A percentile compares a stretch with the other conserved stretches of the same genome.
Evolutionary conservation across 1,284 basidiomycete genomes (phyloP).

Genomic region (Microbotryomycetes sp.): DNA sequence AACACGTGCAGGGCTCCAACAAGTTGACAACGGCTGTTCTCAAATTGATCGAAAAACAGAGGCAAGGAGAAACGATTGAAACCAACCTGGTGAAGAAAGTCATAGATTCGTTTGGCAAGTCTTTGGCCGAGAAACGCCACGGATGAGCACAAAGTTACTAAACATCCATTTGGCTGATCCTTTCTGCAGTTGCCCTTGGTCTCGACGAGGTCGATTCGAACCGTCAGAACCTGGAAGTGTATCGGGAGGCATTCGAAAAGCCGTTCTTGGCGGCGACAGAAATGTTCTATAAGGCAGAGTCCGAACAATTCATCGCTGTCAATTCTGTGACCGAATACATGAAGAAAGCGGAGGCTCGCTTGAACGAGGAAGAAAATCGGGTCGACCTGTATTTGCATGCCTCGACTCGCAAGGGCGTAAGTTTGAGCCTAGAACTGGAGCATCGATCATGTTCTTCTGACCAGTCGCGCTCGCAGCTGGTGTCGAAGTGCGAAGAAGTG

Average conservation of each 20-base stretch:
- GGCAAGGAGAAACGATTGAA: constrained; percentile 91
- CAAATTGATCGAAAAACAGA: constrained; percentile 80
- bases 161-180: too few species aligned
- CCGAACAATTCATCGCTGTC: constrained; percentile 77
- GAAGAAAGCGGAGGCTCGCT: constrained; percentile 86
- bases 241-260: constrained; percentile 82
- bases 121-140: not conserved
- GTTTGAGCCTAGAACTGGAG: constrained; percentile 23
- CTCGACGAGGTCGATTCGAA: constrained; percentile 85
- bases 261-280: constrained; percentile 86
- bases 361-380: constrained; percentile 90
- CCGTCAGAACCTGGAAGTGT: constrained; percentile 88
- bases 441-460: not conserved
- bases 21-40: constrained; percentile 84
- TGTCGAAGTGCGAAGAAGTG: constrained; percentile 84
- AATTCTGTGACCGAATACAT: constrained; percentile 95
- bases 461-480: constrained; percentile 48
- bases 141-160: not conserved
- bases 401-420: constrained; percentile 65
- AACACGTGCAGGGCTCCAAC: constrained; percentile 66
- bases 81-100: constrained; percentile 91
- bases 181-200: constrained; percentile 73
- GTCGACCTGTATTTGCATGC: constrained; percentile 89
- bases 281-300: constrained; percentile 85
- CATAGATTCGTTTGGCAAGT: constrained; percentile 74